Evolutionary conservation across 805 yeast species (phyloP), one percentile per base, ranked within the genome.

Genomic region (Candida pini): DNA sequence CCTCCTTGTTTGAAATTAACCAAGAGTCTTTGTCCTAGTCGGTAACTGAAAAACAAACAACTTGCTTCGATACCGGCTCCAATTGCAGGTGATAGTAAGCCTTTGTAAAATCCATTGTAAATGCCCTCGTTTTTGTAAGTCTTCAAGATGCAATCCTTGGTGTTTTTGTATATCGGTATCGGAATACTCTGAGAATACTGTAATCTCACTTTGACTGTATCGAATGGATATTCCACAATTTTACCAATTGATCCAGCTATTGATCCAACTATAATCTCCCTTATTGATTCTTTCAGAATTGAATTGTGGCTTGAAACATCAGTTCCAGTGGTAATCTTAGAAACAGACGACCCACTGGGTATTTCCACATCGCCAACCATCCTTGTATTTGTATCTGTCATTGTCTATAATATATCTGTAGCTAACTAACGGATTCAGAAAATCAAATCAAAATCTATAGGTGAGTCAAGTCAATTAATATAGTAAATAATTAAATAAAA

Each of bases 1-100:
- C 35, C 30, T 13, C 52, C 54, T 21, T 50, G 40, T 16, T 45
- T 41, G 26, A 55, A 43, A 34, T 50, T 65, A 7, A 69, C 34
- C 23, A 59, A 33, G 3, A 13, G 17, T 34, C 61, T 54, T 43
- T 69, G 67, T 22, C 77, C 62, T 30, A 64, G 50, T 36, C 73
- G 75, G 48, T 81, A 83, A 9, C 79, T 64, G 34, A 81, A 69
- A 52, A 90, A 90, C 7, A 90, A 62, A 2, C 81, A 76, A 4
- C 96, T 88, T 35, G 80, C 82, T 56, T 90, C 97, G 31, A 85
- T 66, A n/a, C 94, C 81, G 0, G 97, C 96, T 1, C 97, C 97
- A 17, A 82, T 53, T 30, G 89, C 61, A 0, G 97, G 97, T 0
- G 95, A 84, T 9, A 77, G 60, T 5, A 90, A 56, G 1, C 98